These are phyloP conservation scores for Plasmodium falciparum DNA, from an alignment of 169 alveolate genomes.

Conservation along the genomic window DNA sequence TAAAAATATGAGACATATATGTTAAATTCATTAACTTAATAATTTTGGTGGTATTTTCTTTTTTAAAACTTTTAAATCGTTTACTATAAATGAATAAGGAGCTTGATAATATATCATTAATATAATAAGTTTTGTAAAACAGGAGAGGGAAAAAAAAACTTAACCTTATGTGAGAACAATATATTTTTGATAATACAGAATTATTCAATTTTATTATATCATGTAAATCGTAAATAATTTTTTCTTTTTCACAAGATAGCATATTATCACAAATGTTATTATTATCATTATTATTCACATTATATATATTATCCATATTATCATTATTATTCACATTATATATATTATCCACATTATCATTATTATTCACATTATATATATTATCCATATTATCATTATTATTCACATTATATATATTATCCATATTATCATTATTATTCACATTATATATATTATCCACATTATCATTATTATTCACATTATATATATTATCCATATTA, in stretches of 20 bases:
- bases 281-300: background rate
- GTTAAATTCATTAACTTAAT: slow-evolving; percentile 67
- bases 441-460: background rate
- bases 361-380: background rate
- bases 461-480: background rate
- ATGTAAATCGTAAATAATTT: slow-evolving; percentile 27
- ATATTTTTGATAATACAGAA: slow-evolving; percentile 54
- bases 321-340: background rate
- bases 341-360: background rate
- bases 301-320: background rate
- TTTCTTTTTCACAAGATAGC: slow-evolving; percentile 4
- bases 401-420: background rate
- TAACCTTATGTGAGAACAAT: slow-evolving; percentile 56
- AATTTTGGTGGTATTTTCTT: slow-evolving; percentile 27
- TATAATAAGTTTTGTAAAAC: slow-evolving; percentile 47
- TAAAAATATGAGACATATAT: slow-evolving; percentile 50
- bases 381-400: no score
- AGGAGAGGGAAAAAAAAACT: slow-evolving; percentile 52
- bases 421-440: no score
- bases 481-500: background rate
- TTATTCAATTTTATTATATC: slow-evolving; percentile 28
- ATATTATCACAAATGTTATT: background rate
- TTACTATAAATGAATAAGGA: slow-evolving; percentile 19
- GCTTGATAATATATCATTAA: slow-evolving; percentile 35
- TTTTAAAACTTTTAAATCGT: slow-evolving; percentile 48